Percentiles rank a stretch among this genome's conserved stretches.
Conservation (phyloP, 2,329 filamentous ascomycete species). For the Aspergillus sp. region DNA sequence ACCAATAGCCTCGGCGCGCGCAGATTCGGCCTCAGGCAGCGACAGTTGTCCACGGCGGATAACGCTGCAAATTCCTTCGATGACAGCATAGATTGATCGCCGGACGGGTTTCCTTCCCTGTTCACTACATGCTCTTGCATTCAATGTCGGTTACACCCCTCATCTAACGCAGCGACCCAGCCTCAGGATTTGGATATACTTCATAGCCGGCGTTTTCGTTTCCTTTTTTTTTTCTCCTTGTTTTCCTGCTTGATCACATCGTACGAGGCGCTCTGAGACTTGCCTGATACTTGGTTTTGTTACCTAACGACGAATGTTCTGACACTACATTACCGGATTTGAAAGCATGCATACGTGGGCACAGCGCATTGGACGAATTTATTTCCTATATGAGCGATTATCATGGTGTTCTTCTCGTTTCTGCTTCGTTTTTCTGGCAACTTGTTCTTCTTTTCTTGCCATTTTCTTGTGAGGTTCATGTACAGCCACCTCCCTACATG, state of each 20-base stretch:
- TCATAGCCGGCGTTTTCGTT: slow-evolving; percentile 20
- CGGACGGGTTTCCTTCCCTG: neutral
- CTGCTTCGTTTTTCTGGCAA: neutral
- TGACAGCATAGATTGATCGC: slow-evolving; percentile 27
- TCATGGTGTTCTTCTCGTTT: neutral
- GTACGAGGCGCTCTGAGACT: neutral
- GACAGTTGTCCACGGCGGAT: slow-evolving; percentile 23
- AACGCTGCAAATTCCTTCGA: slow-evolving; percentile 26
- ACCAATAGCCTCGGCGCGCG: slow-evolving; percentile 37
- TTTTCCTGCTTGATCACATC: slow-evolving; percentile 1
- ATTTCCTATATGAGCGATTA: slow-evolving; percentile 1
- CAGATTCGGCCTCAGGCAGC: slow-evolving; percentile 32
- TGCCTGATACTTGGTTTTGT: neutral
- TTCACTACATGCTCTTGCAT: slow-evolving; percentile 7
- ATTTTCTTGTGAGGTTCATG: neutral
- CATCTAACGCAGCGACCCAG: slow-evolving; percentile 24
- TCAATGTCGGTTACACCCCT: slow-evolving; percentile 13
- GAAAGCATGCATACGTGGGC: neutral
- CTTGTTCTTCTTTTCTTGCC: neutral
- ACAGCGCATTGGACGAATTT: slow-evolving; percentile 1
- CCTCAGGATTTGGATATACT: slow-evolving; percentile 16
- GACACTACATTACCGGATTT: neutral
- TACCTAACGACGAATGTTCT: slow-evolving; percentile 8
- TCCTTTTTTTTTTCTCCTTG: neutral
- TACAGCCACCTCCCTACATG: neutral